A percentile compares a stretch with the other conserved stretches of the same genome.
Conservation (phyloP, 306 rosid species). For the Vigna reflexopilosa region DNA sequence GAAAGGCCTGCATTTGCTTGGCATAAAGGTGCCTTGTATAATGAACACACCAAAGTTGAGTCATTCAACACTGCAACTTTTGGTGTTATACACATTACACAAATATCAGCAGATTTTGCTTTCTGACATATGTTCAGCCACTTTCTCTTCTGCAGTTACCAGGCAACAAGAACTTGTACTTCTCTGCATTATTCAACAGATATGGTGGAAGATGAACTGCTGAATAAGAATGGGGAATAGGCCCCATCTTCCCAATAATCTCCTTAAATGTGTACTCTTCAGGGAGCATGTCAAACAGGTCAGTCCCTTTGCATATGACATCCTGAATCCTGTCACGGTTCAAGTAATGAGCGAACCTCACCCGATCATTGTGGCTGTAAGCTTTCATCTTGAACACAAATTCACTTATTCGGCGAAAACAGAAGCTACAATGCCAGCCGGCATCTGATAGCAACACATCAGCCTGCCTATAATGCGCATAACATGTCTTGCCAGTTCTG, state of each 20-base stretch:
- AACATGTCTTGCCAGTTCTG: constrained; percentile 62
- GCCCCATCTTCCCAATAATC: constrained; percentile 88
- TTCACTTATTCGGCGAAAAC: constrained; percentile 73
- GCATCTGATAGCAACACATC: constrained; percentile 68
- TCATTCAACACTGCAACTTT: constrained; percentile 36
- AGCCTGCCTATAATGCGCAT: constrained; percentile 76
- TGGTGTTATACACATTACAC: constrained; percentile 42
- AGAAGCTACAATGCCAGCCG: constrained; percentile 94
- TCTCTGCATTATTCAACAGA: constrained; percentile 69
- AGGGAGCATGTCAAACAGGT: constrained; percentile 88
- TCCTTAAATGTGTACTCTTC: constrained; percentile 88
- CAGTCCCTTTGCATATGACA: constrained; percentile 71
- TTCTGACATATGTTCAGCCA: constrained; percentile 54
- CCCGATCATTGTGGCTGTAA: constrained; percentile 79
- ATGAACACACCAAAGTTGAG: constrained; percentile 31
- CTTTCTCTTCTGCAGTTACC: constrained; percentile 82
- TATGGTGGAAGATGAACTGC: constrained; percentile 83
- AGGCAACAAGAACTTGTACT: constrained; percentile 72
- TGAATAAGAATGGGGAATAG: constrained; percentile 78
- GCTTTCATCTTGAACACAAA: constrained; percentile 90
- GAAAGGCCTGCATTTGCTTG: constrained; percentile 47
- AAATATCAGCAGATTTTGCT: neutral
- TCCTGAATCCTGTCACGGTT: constrained; percentile 71
- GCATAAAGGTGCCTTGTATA: constrained; percentile 34
- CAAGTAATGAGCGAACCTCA: constrained; percentile 78